These are phyloP conservation scores for Penicillium sp. DNA, from an alignment of 2,329 filamentous ascomycete genomes.

Conservation along the genomic window DNA sequence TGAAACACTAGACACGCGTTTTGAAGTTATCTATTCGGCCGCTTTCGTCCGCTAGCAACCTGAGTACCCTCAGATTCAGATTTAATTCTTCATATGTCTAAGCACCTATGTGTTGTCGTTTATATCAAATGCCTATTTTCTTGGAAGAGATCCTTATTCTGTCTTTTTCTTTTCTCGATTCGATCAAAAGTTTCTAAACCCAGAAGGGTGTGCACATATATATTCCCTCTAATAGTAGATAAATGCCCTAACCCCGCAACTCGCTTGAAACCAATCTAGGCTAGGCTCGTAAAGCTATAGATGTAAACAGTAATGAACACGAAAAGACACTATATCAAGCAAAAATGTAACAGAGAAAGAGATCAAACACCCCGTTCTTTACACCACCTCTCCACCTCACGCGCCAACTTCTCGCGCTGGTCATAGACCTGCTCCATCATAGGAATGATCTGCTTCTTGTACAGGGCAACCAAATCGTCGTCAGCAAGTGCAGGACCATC, in stretches of 20 bases:
- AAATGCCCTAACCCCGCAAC: neutral
- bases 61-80: too few species aligned
- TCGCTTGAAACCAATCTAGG: neutral
- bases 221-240: too few species aligned
- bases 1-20: neutral
- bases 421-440: conserved; percentile 32
- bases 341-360: neutral
- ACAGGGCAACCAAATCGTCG: conserved; percentile 18
- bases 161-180: too few species aligned
- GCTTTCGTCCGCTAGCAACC: neutral
- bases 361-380: conserved; percentile 39
- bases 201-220: too few species aligned
- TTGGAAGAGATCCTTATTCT: too few species aligned
- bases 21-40: neutral
- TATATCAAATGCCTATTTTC: too few species aligned
- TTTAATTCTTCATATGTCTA: too few species aligned
- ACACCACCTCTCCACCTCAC: conserved; percentile 46
- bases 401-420: conserved; percentile 34
- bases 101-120: too few species aligned
- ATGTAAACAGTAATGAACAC: too few species aligned
- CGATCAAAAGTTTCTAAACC: too few species aligned
- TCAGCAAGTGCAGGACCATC: conserved; percentile 2
- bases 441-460: conserved; percentile 27
- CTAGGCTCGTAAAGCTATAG: neutral
- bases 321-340: neutral